Evolutionary conservation across 2,329 filamentous ascomycete genomes (phyloP), one percentile per base, ranked within the genome.

Genomic region (Cytospora paraplurivora): DNA sequence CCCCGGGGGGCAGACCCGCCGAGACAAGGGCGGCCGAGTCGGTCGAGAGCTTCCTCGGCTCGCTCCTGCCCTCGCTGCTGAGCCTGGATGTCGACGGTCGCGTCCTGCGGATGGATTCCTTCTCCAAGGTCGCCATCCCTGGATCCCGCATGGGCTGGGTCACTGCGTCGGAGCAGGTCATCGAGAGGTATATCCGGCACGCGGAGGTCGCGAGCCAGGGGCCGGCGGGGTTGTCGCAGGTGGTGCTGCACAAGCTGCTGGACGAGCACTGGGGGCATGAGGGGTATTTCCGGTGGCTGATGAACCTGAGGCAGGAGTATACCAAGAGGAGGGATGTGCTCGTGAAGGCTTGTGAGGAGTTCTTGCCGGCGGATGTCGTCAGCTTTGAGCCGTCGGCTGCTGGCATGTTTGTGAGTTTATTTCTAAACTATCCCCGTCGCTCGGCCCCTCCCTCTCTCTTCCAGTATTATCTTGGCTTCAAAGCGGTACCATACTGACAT

Each of bases 201-300:
- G 88, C 88, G 68, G 95, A 99, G 76, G 86, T 89, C 27, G 89
- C 88, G 47, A 92, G 88, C 53, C 95, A 99, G 73, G 92, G 91
- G 19, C 93, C 95, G 0, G 88, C 86, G 62, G 95, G 95, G 51
- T 85, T 97, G 71, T 88, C 90, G 0, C 94, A 98, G 78, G 80
- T 95, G 27, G 81, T 94, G 10, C 78, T 98, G 61, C 93, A 91
- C 79, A 96, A 96, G 78, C 81, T 99, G 27, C 82, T 99, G 2
- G 95, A 99, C 68, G 92, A 97, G 76, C 87, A 88, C 56, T 99
- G 95, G 95, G 95, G 94, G 32, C 95, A 99, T 72, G 83, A 86
- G 50, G 93, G 93, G 1, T 99, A 96, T 73, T 77, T 99, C 32
- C 83, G 89, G 71, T 99, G 95, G 95, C 78, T 99, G 67, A 90